A percentile compares a stretch with the other conserved stretches of the same genome.
These are phyloP conservation scores for Solanum corneliomulleri DNA, from an alignment of 257 asterid genomes.

Conservation along the genomic window DNA sequence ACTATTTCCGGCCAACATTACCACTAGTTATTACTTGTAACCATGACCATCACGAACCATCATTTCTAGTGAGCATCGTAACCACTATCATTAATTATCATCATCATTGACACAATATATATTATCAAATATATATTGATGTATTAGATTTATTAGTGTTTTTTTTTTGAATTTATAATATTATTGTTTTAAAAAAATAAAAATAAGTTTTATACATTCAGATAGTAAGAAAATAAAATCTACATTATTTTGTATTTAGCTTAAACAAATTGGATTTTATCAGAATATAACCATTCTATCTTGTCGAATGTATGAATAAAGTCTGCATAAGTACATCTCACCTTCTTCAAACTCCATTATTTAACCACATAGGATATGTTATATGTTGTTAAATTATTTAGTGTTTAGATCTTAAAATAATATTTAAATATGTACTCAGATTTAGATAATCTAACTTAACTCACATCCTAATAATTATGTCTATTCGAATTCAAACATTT, in stretches of 20 bases:
- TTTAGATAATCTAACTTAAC: background rate
- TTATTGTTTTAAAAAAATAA: background rate
- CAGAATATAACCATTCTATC: background rate
- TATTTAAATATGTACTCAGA: background rate
- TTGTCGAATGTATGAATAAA: background rate
- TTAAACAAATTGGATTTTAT: background rate
- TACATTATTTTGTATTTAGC: background rate
- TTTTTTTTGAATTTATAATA: background rate
- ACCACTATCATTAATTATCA: background rate
- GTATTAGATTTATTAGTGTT: too few species aligned
- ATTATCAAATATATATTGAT: too few species aligned
- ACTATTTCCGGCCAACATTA: background rate
- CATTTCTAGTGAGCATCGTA: background rate
- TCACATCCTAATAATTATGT: background rate
- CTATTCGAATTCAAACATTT: background rate
- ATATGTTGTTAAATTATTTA: background rate
- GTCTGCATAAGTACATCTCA: background rate
- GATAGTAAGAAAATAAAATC: background rate
- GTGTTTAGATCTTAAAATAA: background rate
- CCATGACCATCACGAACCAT: background rate
- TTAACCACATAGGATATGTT: too few species aligned
- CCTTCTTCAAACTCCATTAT: background rate
- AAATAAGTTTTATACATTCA: background rate
- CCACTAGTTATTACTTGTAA: background rate
- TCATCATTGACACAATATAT: background rate